Conservation (phyloP, 345 rosid species). For the Noccaea caerulescens region DNA sequence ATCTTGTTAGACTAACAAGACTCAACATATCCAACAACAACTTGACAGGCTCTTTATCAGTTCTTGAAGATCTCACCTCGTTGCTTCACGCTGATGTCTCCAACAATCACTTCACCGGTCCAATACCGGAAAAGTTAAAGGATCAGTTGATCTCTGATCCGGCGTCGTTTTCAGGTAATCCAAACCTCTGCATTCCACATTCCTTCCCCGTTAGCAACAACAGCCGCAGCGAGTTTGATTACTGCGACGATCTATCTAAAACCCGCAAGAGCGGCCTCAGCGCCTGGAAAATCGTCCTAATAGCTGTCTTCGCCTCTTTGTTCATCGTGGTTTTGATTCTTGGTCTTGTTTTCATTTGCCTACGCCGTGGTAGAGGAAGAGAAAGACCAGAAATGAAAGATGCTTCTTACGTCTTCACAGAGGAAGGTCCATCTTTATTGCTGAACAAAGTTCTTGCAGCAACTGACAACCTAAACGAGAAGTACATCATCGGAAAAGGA, state of each 20-base stretch:
- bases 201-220: slow-evolving; percentile 45
- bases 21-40: slow-evolving; percentile 72
- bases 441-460: slow-evolving; percentile 65
- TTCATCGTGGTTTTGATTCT: slow-evolving; percentile 37
- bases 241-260: slow-evolving; percentile 46
- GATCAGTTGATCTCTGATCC: slow-evolving; percentile 46
- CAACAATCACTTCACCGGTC: slow-evolving; percentile 65
- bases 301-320: slow-evolving; percentile 52
- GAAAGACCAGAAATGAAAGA: slow-evolving; percentile 28
- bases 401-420: slow-evolving; percentile 46
- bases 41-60: slow-evolving; percentile 59
- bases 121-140: slow-evolving; percentile 57
- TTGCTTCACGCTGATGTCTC: slow-evolving; percentile 61
- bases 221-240: slow-evolving; percentile 40
- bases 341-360: slow-evolving; percentile 41
- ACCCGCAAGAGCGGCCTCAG: slow-evolving; percentile 42
- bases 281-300: slow-evolving; percentile 42
- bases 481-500: slow-evolving; percentile 71
- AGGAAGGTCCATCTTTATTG: slow-evolving; percentile 56
- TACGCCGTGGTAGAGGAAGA: slow-evolving; percentile 12
- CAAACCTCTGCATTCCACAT: slow-evolving; percentile 62
- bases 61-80: slow-evolving; percentile 49
- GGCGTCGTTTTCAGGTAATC: slow-evolving; percentile 60
- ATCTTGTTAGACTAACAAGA: slow-evolving; percentile 49
- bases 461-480: slow-evolving; percentile 68